phyloP scores from a whole-genome alignment of 257 asterid genomes.

The Misopates orontium region DNA sequence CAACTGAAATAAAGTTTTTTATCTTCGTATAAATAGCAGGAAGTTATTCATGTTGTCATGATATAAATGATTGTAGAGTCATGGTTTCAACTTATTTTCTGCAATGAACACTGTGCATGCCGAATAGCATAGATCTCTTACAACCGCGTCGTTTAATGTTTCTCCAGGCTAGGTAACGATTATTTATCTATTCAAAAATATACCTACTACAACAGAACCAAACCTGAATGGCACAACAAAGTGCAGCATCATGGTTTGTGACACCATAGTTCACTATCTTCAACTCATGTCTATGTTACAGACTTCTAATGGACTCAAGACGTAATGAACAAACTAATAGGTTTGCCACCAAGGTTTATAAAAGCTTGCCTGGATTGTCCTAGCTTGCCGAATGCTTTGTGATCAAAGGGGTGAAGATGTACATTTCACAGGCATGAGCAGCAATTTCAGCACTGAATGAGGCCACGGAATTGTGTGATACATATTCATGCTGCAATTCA shows the following conservation, averaged over 20 bases:
- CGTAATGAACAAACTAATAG: constrained; percentile 10
- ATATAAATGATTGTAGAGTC: too few species aligned
- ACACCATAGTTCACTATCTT: not conserved
- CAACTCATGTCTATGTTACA: not conserved
- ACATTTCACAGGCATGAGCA: constrained; percentile 74
- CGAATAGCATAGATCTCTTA: too few species aligned
- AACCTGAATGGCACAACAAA: too few species aligned
- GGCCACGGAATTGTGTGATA: constrained; percentile 43
- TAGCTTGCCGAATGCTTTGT: constrained; percentile 32
- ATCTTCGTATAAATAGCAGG: too few species aligned
- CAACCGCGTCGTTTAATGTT: too few species aligned
- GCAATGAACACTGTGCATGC: too few species aligned
- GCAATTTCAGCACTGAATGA: constrained; percentile 63
- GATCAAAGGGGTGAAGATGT: constrained; percentile 52
- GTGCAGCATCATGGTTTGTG: not conserved
- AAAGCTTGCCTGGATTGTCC: constrained; percentile 21
- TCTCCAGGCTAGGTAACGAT: too few species aligned
- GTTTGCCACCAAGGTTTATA: not conserved
- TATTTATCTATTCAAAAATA: too few species aligned
- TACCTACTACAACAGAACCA: too few species aligned
- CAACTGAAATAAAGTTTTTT: too few species aligned
- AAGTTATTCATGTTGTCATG: too few species aligned
- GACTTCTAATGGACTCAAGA: not conserved
- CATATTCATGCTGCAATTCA: constrained; percentile 64
- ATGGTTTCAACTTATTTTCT: too few species aligned